These are phyloP conservation scores for Saussurea involucrata DNA, from an alignment of 129 eudicot species.

Conservation along the genomic window DNA sequence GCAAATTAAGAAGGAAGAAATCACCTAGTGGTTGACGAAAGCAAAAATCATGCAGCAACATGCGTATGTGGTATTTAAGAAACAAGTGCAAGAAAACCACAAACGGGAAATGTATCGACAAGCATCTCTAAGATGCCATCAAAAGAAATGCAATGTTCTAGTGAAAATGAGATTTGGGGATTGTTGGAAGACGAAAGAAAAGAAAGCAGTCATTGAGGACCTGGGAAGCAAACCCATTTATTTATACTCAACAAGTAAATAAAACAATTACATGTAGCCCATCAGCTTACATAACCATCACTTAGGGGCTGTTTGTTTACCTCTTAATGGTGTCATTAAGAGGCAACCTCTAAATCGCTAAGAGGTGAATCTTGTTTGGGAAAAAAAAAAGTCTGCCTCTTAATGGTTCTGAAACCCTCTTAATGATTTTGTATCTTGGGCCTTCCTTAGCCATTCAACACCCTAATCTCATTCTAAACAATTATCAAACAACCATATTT, in stretches of 20 bases:
- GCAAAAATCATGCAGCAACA: neutral
- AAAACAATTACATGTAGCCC: neutral
- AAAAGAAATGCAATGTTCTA: neutral
- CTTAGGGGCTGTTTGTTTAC: too few species aligned
- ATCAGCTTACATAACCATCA: neutral
- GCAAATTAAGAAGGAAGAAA: slow-evolving; percentile 24
- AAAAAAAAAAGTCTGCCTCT: too few species aligned
- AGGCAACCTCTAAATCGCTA: too few species aligned
- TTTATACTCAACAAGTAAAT: neutral
- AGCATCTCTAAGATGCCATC: neutral
- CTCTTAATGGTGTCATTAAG: too few species aligned
- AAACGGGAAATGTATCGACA: neutral
- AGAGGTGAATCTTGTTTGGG: too few species aligned
- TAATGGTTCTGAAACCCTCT: too few species aligned
- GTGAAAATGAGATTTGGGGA: neutral
- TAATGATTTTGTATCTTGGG: too few species aligned
- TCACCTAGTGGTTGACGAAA: slow-evolving; percentile 3
- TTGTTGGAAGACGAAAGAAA: neutral
- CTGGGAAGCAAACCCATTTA: neutral
- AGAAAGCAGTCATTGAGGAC: neutral
- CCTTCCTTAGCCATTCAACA: too few species aligned
- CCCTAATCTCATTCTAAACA: too few species aligned
- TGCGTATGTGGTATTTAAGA: neutral
- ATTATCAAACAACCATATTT: too few species aligned
- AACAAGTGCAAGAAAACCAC: slow-evolving; percentile 9